Conservation (phyloP, 2,329 filamentous ascomycete genomes). For the Colletotrichum eremochloae region DNA sequence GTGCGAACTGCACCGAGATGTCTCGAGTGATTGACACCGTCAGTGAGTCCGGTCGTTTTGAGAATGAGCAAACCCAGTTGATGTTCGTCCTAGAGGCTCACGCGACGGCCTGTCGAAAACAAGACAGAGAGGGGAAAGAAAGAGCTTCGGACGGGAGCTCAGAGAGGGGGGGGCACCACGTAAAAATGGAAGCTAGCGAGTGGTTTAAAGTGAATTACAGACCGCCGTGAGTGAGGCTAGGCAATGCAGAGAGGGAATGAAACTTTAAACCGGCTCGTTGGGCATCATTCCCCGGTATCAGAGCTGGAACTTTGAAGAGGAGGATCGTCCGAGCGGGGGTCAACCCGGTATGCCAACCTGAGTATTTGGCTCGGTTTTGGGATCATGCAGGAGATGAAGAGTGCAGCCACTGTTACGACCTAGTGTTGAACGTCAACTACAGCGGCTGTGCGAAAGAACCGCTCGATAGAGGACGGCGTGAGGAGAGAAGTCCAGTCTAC, state of each 20-base stretch:
- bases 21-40: slow-evolving; percentile 3
- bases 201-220: not conserved
- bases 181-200: not conserved
- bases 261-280: slow-evolving; percentile 14
- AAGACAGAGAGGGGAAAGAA: not conserved
- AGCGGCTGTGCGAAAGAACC: slow-evolving; percentile 10
- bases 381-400: not conserved
- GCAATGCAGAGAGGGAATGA: slow-evolving; percentile 20
- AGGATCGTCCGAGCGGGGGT: slow-evolving; percentile 35
- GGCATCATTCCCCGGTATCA: slow-evolving; percentile 37
- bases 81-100: not conserved
- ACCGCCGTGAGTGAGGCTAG: not conserved
- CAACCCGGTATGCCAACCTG: slow-evolving; percentile 24
- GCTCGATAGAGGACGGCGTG: too few species aligned
- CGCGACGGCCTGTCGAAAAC: too few species aligned
- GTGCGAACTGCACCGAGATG: not conserved
- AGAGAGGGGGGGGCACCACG: not conserved
- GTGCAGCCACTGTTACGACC: not conserved
- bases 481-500: not conserved
- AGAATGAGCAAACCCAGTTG: not conserved
- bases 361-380: slow-evolving; percentile 1
- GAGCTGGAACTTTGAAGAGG: slow-evolving; percentile 19
- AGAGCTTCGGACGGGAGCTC: not conserved
- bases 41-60: not conserved
- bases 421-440: not conserved